A percentile compares a stretch with the other conserved stretches of the same genome.
Evolutionary conservation across 2,329 filamentous ascomycete species (phyloP).

Genomic region (Ophidiomyces ophidiicola): DNA sequence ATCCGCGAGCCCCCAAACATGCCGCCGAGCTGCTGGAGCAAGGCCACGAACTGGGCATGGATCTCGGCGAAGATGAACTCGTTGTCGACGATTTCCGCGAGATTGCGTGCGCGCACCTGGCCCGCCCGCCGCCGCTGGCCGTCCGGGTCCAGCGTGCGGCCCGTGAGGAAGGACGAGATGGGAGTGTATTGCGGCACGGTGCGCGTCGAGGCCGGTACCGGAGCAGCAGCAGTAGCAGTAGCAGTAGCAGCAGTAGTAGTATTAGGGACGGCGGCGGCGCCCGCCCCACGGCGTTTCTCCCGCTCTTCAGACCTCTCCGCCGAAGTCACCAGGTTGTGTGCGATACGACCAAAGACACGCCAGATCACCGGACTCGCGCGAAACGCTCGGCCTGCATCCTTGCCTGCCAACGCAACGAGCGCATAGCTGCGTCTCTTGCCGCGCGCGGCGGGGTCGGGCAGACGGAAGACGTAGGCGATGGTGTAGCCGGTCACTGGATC

Average conservation of each 20-base stretch:
- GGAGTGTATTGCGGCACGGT: constrained; percentile 43
- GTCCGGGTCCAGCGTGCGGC: constrained; percentile 44
- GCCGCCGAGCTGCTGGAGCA: constrained; percentile 37
- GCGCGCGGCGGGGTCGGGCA: constrained; percentile 46
- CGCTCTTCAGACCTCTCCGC: constrained; percentile 36
- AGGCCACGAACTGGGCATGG: constrained; percentile 42
- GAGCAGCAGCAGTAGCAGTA: neutral
- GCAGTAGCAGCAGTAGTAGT: neutral
- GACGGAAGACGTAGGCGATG: constrained; percentile 48
- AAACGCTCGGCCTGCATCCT: constrained; percentile 38
- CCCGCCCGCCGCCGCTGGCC: constrained; percentile 42
- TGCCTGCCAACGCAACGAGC: constrained; percentile 44
- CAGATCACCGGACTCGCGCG: constrained; percentile 39
- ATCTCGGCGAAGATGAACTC: constrained; percentile 48
- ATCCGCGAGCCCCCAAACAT: constrained; percentile 36
- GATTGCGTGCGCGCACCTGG: constrained; percentile 43
- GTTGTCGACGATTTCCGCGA: constrained; percentile 48
- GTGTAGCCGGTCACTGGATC: constrained; percentile 46
- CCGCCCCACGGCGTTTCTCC: constrained; percentile 32
- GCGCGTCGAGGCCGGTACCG: constrained; percentile 12
- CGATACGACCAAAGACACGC: constrained; percentile 44
- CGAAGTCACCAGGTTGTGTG: constrained; percentile 39
- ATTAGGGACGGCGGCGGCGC: neutral
- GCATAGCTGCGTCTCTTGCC: constrained; percentile 47
- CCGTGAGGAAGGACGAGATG: constrained; percentile 47